Conservation (phyloP, 306 rosid genomes). For the Ceratonia siliqua region DNA sequence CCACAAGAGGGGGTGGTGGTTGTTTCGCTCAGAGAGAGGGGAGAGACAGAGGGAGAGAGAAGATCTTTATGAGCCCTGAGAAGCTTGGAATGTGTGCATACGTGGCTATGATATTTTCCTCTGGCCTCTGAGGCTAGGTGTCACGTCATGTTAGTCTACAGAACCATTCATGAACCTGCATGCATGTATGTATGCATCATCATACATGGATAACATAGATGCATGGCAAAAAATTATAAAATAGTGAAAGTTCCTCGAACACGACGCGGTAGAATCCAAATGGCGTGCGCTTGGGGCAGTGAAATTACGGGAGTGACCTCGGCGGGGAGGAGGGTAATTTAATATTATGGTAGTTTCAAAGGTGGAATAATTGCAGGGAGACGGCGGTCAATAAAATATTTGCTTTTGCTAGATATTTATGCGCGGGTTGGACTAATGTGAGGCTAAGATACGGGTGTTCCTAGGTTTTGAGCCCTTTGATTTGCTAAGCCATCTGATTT, state of each 20-base stretch:
- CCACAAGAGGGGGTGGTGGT: constrained; percentile 41
- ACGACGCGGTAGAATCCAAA: not conserved
- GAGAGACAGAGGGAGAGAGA: constrained; percentile 37
- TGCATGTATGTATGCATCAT: constrained; percentile 9
- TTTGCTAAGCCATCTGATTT: not conserved
- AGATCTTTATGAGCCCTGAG: constrained; percentile 68
- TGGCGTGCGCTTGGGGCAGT: not conserved
- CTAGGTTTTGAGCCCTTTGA: not conserved
- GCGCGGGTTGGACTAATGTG: not conserved
- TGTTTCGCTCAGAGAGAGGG: constrained; percentile 11
- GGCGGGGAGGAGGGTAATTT: not conserved
- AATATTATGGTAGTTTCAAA: not conserved
- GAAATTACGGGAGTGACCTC: constrained; percentile 15
- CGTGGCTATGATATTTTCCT: constrained; percentile 94
- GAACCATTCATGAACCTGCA: not conserved
- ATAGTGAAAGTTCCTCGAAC: not conserved
- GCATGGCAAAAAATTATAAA: not conserved
- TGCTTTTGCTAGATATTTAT: constrained; percentile 39
- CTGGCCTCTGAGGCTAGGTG: constrained; percentile 40
- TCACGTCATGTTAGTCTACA: constrained; percentile 38
- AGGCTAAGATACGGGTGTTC: not conserved
- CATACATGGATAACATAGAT: not conserved
- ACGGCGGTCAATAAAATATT: constrained; percentile 24
- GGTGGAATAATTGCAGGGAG: constrained; percentile 31
- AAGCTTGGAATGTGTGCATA: constrained; percentile 43